phyloP scores from a whole-genome alignment of 306 rosid genomes.

The Corylus americana region DNA sequence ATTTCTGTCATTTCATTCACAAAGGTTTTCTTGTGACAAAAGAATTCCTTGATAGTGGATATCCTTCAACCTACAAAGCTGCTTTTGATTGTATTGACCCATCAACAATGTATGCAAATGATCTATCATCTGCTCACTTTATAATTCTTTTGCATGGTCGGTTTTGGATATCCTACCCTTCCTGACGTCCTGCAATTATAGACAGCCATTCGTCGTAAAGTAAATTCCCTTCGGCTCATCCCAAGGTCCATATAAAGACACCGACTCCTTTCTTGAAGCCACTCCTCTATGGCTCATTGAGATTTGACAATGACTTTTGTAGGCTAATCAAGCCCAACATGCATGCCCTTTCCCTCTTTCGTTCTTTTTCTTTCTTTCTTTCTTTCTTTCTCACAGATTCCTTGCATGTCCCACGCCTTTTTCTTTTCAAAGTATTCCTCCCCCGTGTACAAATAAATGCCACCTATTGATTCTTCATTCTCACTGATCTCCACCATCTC shows the following conservation, averaged over 20 bases:
- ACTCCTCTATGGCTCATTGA: slow-evolving; percentile 4
- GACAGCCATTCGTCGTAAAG: slow-evolving; percentile 35
- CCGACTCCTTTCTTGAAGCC: slow-evolving; percentile 25
- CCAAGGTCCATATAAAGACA: slow-evolving; percentile 15
- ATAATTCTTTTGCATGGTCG: slow-evolving; percentile 30
- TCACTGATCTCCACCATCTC: slow-evolving; percentile 30
- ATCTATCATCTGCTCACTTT: slow-evolving; percentile 11
- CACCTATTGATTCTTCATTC: slow-evolving; percentile 56
- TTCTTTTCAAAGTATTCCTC: slow-evolving; percentile 63
- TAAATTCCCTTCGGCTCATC: slow-evolving; percentile 39
- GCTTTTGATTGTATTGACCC: slow-evolving; percentile 28
- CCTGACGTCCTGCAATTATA: slow-evolving; percentile 4
- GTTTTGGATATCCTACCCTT: slow-evolving; percentile 44
- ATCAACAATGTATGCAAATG: slow-evolving; percentile 16
- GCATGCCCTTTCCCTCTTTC: slow-evolving; percentile 1
- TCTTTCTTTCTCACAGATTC: slow-evolving; percentile 38
- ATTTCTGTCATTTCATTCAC: not conserved
- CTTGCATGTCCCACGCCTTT: slow-evolving; percentile 60
- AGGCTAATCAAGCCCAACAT: slow-evolving; percentile 32
- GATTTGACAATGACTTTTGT: slow-evolving; percentile 29
- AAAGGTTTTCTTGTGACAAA: slow-evolving; percentile 33
- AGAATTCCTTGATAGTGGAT: slow-evolving; percentile 51
- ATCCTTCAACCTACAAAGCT: slow-evolving; percentile 43
- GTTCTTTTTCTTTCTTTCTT: not conserved
- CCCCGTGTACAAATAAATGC: slow-evolving; percentile 42